phyloP scores from a whole-genome alignment of 768 basidiomycete species.

The Phanerochaete sordida region DNA sequence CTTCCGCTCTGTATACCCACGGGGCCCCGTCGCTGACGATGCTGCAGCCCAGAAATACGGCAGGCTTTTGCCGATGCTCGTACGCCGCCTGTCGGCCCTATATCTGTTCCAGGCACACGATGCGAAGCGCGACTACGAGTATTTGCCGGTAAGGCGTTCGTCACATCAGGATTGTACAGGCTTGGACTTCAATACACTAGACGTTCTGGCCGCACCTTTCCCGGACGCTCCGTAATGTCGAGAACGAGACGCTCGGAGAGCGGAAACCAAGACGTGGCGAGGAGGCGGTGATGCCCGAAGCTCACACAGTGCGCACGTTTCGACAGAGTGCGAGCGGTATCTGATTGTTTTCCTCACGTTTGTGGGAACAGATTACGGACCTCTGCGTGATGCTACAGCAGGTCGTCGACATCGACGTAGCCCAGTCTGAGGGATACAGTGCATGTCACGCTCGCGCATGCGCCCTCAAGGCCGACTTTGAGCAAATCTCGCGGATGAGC shows the following conservation, averaged over 20 bases:
- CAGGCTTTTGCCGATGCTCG: background rate
- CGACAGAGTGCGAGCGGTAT: too few relatives aligned
- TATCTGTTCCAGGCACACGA: background rate
- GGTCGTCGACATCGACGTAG: background rate
- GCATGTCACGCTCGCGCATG: background rate
- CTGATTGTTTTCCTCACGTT: background rate
- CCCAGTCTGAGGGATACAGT: background rate
- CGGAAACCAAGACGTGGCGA: too few relatives aligned
- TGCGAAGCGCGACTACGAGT: background rate
- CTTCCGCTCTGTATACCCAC: background rate
- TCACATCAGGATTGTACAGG: background rate
- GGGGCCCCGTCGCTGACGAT: background rate
- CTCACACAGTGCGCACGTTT: too few relatives aligned
- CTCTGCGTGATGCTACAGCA: background rate
- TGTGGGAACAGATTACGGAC: background rate
- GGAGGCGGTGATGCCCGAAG: too few relatives aligned
- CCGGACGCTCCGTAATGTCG: background rate
- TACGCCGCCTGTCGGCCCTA: background rate
- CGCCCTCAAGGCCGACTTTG: too few relatives aligned
- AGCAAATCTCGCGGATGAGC: too few relatives aligned
- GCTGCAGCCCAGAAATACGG: background rate
- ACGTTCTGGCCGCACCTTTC: background rate
- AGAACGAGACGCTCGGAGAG: too few relatives aligned
- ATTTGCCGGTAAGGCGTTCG: background rate
- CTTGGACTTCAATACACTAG: background rate